These are phyloP conservation scores for Pseudomassariella vexata DNA, from an alignment of 2,329 filamentous ascomycete species.

Conservation along the genomic window DNA sequence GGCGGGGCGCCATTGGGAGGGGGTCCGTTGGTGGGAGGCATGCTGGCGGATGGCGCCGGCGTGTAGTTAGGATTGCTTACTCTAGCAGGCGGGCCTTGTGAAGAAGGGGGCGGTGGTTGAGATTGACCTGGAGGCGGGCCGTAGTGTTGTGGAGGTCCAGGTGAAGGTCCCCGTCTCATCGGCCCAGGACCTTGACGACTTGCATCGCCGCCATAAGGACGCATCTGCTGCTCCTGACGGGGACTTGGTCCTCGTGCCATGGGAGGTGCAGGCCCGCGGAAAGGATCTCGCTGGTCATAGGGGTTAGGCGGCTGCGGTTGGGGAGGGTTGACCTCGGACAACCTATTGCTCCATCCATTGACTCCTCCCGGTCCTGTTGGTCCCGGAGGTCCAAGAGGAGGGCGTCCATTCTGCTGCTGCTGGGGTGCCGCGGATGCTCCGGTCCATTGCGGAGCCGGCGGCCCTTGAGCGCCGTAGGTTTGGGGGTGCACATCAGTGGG, in stretches of 20 bases:
- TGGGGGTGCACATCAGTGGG: conserved; percentile 95
- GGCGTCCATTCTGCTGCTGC: conserved; percentile 39
- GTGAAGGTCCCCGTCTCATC: conserved; percentile 47
- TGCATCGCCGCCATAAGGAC: conserved; percentile 64
- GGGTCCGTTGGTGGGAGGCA: conserved; percentile 35
- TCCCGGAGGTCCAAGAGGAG: conserved; percentile 56
- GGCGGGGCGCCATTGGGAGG: conserved; percentile 33
- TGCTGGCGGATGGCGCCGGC: conserved; percentile 27
- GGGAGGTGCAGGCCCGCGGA: conserved; percentile 62
- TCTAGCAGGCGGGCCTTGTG: conserved; percentile 32
- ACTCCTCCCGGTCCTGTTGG: conserved; percentile 49
- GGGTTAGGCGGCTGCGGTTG: conserved; percentile 75
- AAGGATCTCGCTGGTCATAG: conserved; percentile 72
- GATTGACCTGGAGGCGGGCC: conserved; percentile 43
- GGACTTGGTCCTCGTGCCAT: conserved; percentile 71
- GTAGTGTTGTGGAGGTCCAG: conserved; percentile 49
- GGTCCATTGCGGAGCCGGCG: conserved; percentile 85
- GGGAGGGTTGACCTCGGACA: conserved; percentile 74
- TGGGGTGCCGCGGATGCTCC: conserved; percentile 57
- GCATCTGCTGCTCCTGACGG: conserved; percentile 64
- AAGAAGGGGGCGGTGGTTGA: conserved; percentile 41
- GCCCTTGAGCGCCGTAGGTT: conserved; percentile 81
- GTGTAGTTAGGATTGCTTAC: conserved; percentile 33
- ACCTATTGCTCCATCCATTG: conserved; percentile 49
- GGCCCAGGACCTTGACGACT: conserved; percentile 42